Percentiles rank a stretch among this genome's conserved stretches.
phyloP scores from a whole-genome alignment of 495 filamentous ascomycete species.

The Saxophila tyrrhenica region DNA sequence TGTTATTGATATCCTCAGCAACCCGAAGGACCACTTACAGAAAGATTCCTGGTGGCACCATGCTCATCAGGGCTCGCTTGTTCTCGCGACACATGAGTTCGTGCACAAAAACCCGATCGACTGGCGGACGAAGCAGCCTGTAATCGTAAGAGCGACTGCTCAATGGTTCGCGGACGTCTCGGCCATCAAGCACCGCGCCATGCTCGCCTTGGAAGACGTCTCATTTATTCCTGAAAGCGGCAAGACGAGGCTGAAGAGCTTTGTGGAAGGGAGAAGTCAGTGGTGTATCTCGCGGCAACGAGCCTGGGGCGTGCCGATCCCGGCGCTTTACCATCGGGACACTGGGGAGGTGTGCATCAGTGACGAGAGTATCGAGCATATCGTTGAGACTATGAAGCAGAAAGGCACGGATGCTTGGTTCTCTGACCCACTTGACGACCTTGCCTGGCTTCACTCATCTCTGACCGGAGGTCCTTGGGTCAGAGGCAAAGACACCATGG shows the following conservation, averaged over 20 bases:
- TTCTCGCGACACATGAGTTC: slow-evolving; percentile 58
- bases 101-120: slow-evolving; percentile 94
- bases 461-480: slow-evolving; percentile 42
- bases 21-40: background rate
- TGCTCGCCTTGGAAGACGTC: slow-evolving; percentile 57
- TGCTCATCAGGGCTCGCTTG: slow-evolving; percentile 16
- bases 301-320: slow-evolving; percentile 93
- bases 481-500: slow-evolving; percentile 94
- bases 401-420: slow-evolving; percentile 88
- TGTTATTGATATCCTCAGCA: slow-evolving; percentile 42
- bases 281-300: slow-evolving; percentile 99
- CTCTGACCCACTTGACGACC: slow-evolving; percentile 63
- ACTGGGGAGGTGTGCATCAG: slow-evolving; percentile 57
- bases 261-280: slow-evolving; percentile 76
- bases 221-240: slow-evolving; percentile 67
- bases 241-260: slow-evolving; percentile 62
- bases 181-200: slow-evolving; percentile 59
- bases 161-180: slow-evolving; percentile 97
- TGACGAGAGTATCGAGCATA: slow-evolving; percentile 68
- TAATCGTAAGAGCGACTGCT: slow-evolving; percentile 82
- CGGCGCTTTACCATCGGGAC: slow-evolving; percentile 62
- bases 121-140: slow-evolving; percentile 86
- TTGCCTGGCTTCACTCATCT: slow-evolving; percentile 56
- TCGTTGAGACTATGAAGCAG: slow-evolving; percentile 64
- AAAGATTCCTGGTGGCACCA: background rate